A percentile compares a stretch with the other conserved stretches of the same genome.
phyloP scores from a whole-genome alignment of 768 basidiomycete species.

The Boletus subparvulus region DNA sequence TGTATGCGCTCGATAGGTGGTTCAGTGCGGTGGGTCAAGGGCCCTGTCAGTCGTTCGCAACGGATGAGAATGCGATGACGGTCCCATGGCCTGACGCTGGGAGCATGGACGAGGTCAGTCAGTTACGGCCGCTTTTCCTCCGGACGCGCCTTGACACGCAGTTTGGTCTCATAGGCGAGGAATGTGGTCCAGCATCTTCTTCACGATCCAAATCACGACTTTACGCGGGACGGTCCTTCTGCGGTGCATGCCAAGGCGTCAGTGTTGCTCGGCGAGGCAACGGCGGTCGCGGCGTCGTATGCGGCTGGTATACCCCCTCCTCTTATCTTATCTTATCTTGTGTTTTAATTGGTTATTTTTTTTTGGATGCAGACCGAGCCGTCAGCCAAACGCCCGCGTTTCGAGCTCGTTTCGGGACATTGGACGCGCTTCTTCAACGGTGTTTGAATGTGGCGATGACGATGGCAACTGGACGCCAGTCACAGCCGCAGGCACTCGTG shows the following conservation, averaged over 20 bases:
- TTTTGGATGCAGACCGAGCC: constrained; percentile 36
- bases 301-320: constrained; percentile 24
- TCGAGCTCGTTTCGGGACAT: constrained; percentile 42
- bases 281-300: constrained; percentile 27
- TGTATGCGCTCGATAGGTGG: constrained; percentile 36
- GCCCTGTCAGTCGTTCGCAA: constrained; percentile 16
- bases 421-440: constrained; percentile 46
- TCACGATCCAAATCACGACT: constrained; percentile 10
- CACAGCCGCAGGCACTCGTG: constrained; percentile 6
- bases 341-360: background rate
- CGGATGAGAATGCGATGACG: constrained; percentile 34
- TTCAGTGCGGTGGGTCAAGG: constrained; percentile 31
- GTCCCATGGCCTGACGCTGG: constrained; percentile 41
- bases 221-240: constrained; percentile 1
- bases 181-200: constrained; percentile 21
- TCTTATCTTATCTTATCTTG: background rate
- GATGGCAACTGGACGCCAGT: background rate
- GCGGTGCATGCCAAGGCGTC: constrained; percentile 30
- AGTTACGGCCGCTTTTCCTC: background rate
- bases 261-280: constrained; percentile 38
- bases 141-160: background rate
- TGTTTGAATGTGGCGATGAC: constrained; percentile 14
- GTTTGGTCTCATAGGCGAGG: background rate
- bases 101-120: constrained; percentile 13
- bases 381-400: constrained; percentile 44